These are phyloP conservation scores for Tetradesmus obliquus DNA, from an alignment of 139 green algal species.

Conservation along the genomic window DNA sequence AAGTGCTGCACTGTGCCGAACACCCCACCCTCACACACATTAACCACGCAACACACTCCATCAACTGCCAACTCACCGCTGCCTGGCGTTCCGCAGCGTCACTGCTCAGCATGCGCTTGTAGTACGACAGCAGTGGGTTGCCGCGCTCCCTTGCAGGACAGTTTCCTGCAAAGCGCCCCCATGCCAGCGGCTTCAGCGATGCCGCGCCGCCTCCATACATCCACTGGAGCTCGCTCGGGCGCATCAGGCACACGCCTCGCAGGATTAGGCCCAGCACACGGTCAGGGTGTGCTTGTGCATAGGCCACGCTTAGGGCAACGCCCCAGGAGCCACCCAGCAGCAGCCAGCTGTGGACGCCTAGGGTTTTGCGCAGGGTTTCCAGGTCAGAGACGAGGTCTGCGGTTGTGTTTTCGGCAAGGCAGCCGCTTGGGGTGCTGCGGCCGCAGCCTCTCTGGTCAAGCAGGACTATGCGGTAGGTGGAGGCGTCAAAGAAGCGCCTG, in stretches of 20 bases:
- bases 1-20: too few relatives aligned
- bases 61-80: constrained; percentile 47
- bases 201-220: constrained; percentile 68
- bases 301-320: constrained; percentile 70
- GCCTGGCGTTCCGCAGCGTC: constrained; percentile 43
- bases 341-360: constrained; percentile 65
- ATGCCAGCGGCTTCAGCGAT: constrained; percentile 59
- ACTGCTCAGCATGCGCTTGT: constrained; percentile 52
- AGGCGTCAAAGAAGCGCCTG: constrained; percentile 78
- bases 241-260: constrained; percentile 81
- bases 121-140: constrained; percentile 59
- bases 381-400: constrained; percentile 68
- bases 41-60: neutral
- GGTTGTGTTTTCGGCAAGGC: constrained; percentile 73
- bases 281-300: constrained; percentile 57
- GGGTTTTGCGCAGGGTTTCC: constrained; percentile 63
- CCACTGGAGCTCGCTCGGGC: constrained; percentile 76
- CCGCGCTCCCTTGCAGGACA: constrained; percentile 43
- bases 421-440: constrained; percentile 59
- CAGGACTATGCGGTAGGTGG: constrained; percentile 72
- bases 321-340: constrained; percentile 85
- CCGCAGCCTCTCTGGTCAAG: constrained; percentile 82
- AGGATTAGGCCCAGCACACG: constrained; percentile 68
- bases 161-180: constrained; percentile 52
- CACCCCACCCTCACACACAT: neutral